Evolutionary conservation across 805 yeast species (phyloP), one percentile per base, ranked within the genome.

Genomic region (Suhomyces sp.): DNA sequence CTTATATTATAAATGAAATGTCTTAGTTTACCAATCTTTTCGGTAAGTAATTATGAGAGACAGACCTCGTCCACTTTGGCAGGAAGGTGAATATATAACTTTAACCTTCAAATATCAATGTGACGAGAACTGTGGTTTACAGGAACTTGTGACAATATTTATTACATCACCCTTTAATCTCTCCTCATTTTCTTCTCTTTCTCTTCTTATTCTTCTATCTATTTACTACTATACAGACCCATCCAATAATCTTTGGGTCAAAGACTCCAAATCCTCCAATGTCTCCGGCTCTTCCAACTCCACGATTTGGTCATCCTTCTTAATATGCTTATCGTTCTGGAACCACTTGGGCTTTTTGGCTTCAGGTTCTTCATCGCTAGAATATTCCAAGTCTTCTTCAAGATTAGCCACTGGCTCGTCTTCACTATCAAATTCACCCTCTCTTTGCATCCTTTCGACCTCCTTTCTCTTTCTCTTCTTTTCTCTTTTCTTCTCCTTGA

Each of bases 391-490:
- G 58, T 79, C 84, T 47, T 66, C 66, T 19, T 79, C 83, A 57
- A 77, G 64, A 61, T 82, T 83, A 44, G 62, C 65, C 2, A 58
- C 67, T 24, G 71, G 72, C 15, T 65, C 67, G 40, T 60, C 72
- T 5, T 66, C 76, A 42, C 68, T 79, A 15, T 60, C 67, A 5
- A 58, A 64, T 6, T 61, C 70, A 40, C 70, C 82, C 53, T 79
- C 85, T 60, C 67, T 64, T 47, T 71, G 72, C 55, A 73, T 70
- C 65, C 84, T 81, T 71, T 89, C 93, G 15, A 82, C 73, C 66
- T 93, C 98, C 70, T 87, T 84, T 65, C 97, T 82, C 70, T 85
- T 84, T 66, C 97, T 82, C 74, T 91, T 92, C 85, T 90, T 92
- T 57, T 92, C 98, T 51, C 80, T 84, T 59, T 84, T 83, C 74